Evolutionary conservation across 1,284 basidiomycete genomes (phyloP), one percentile per base, ranked within the genome.

Genomic region (Ustilago cynodontis): DNA sequence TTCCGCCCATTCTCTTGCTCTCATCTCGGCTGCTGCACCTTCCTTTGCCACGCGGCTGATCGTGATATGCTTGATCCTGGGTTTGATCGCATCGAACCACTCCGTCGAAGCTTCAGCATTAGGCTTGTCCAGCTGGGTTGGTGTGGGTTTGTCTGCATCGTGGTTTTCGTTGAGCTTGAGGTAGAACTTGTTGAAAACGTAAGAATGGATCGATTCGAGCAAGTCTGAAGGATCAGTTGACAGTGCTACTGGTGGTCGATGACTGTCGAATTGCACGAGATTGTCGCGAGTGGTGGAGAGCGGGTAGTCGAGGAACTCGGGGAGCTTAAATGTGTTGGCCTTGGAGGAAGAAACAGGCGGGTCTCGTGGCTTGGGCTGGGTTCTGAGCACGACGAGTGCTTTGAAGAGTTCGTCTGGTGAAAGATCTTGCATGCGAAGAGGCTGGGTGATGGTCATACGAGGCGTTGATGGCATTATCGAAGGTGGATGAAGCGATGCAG

Each of bases 371-470:
- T 47, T 33, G 0, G 3, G 24, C 4, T 59, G 39, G 5, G 59
- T 31, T 8, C 56, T 43, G 45, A 45, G 28, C 5, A 61, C 16
- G 8, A 67, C 28, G 11, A 67, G 16, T 2, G 59, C 39, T 41
- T 57, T 67, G 49, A 67, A 61, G 1, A 61, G 49, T 8, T 67
- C 65, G 24, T 67, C 65, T 5, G 54, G n/a, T 8, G 58, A 51
- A 10, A 67, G 59, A 0, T 61, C 24, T 1, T 47, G 16, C 3
- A 61, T 29, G 5, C 39, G 3, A 7, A 61, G n/a, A 10, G 58
- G 54, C 18, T 50, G n/a, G 2, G 22, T 11, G 31, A 5, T 51
- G 18, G 35, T 20, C 33, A 33, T 24, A 24, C 26, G 7, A 16
- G 5, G 47, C 20, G 47, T 2, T 14, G 22, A 2, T 8, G 26